phyloP scores from a whole-genome alignment of 257 asterid genomes.

The Solanum pinnatisectum region DNA sequence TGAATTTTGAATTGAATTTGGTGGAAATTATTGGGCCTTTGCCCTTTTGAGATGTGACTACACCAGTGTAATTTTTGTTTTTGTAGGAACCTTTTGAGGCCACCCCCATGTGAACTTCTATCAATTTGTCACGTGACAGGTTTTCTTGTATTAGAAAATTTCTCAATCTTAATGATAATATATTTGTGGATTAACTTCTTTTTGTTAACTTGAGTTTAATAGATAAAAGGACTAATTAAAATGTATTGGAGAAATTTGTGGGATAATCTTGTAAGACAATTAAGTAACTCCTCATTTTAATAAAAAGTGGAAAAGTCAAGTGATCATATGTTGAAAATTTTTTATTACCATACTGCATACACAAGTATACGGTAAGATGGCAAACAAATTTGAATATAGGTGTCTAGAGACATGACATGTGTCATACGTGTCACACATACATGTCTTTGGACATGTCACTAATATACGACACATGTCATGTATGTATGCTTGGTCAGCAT shows the following conservation, averaged over 20 bases:
- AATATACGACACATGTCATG: neutral
- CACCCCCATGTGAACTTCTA: slow-evolving; percentile 31
- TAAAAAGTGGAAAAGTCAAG: neutral
- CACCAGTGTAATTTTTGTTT: slow-evolving; percentile 7
- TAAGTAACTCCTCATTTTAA: neutral
- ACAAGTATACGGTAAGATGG: neutral
- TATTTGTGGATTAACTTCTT: neutral
- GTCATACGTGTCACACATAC: neutral
- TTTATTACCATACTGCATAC: neutral
- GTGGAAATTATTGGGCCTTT: slow-evolving; percentile 6
- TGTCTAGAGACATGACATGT: neutral
- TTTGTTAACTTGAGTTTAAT: neutral
- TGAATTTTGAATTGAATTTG: neutral
- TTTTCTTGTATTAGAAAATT: neutral
- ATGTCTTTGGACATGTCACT: neutral
- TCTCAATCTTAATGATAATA: neutral
- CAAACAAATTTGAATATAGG: neutral
- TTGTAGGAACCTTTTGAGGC: neutral
- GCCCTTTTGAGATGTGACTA: slow-evolving; percentile 25
- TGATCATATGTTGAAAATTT: neutral
- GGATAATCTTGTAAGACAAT: neutral
- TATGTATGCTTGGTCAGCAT: neutral
- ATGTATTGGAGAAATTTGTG: neutral
- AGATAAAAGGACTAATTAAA: neutral
- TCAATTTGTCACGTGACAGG: slow-evolving; percentile 24